phyloP scores from a whole-genome alignment of 768 basidiomycete genomes.

The Rossbeevera mucosa region DNA sequence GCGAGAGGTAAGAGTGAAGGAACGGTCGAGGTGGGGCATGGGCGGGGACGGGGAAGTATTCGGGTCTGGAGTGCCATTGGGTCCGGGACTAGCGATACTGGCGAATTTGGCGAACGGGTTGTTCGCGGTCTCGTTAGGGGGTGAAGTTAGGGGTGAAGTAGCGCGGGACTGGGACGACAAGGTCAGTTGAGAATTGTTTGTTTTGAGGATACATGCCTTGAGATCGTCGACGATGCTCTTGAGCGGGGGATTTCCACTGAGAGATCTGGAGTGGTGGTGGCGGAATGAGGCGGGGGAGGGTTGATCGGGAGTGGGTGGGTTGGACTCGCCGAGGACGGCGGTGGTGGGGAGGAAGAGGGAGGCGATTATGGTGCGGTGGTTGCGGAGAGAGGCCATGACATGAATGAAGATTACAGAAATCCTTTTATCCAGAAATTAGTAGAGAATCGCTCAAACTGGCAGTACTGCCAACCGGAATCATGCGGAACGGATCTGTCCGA shows the following conservation, averaged over 20 bases:
- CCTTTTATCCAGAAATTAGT: neutral
- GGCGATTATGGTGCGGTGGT: slow-evolving; percentile 73
- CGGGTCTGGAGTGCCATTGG: slow-evolving; percentile 9
- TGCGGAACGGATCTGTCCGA: slow-evolving; percentile 12
- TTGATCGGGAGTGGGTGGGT: slow-evolving; percentile 47
- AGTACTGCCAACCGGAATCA: slow-evolving; percentile 1
- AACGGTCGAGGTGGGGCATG: slow-evolving; percentile 21
- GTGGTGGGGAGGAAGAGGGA: slow-evolving; percentile 82
- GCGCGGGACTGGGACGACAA: slow-evolving; percentile 32
- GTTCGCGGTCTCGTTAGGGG: slow-evolving; percentile 45
- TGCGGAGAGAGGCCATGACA: slow-evolving; percentile 63
- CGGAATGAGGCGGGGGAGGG: slow-evolving; percentile 12
- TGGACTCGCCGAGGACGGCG: slow-evolving; percentile 53
- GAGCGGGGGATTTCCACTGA: slow-evolving; percentile 35
- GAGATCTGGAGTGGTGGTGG: slow-evolving; percentile 18
- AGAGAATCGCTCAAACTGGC: neutral
- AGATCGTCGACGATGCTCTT: slow-evolving; percentile 80
- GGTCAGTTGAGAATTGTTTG: neutral
- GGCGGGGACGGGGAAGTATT: neutral
- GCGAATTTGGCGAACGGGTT: slow-evolving; percentile 57
- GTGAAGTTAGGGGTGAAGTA: slow-evolving; percentile 39
- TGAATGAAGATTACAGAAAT: neutral
- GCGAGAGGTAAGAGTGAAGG: slow-evolving; percentile 21
- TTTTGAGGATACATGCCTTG: slow-evolving; percentile 40
- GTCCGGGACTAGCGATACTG: slow-evolving; percentile 31